Base-by-base conservation (phyloP, 345 rosid species). In the Turritis glabra region DNA sequence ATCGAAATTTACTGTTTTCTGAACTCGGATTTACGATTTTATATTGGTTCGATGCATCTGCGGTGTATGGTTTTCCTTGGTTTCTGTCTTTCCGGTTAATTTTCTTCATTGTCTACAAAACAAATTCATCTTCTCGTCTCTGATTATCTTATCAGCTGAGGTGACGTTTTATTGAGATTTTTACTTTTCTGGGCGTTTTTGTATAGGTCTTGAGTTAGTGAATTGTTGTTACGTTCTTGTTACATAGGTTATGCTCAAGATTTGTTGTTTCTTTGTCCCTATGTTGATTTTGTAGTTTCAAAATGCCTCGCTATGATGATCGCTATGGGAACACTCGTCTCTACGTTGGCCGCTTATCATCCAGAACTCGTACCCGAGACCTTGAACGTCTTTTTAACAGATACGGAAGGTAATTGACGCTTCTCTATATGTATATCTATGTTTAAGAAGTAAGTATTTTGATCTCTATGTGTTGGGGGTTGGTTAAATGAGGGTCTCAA, bases 321-420 rank as follows among this genome's bases (percentile, higher is more conserved):
- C 81, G 86, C 65, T 72, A 85, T 48, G 83, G 84, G 26, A 84
- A 65, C 69, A 84, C 86, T 22, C 84, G 89, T 15, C 88, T 87
- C 2, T 87, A 85, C 25, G 89, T 87, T 55, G 91, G 88, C 3
- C 85, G 66, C 48, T 77, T 87, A 38, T 80, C 87, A 23, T 78
- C 89, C 22, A 67, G 87, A 19, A 87, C 91, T 8, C 76, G 88
- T 6, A 81, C 86, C 32, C 81, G 85, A 7, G 91, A 87, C 69
- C 86, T 87, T 32, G 89, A 87, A 61, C 81, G 80, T 14, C 64
- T 87, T 22, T 87, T 87, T 78, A 82, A 70, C 85, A 78, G 83
- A 84, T 87, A 82, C 61, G 91, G 91, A 59, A 84, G 91, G 91
- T 85, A 76, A 32, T 8, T 57, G 11, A 41, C 3, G 51, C 41